Percentiles rank a stretch among this genome's conserved stretches.
Conservation (phyloP, 345 rosid species). For the Rubroshorea leprosula region DNA sequence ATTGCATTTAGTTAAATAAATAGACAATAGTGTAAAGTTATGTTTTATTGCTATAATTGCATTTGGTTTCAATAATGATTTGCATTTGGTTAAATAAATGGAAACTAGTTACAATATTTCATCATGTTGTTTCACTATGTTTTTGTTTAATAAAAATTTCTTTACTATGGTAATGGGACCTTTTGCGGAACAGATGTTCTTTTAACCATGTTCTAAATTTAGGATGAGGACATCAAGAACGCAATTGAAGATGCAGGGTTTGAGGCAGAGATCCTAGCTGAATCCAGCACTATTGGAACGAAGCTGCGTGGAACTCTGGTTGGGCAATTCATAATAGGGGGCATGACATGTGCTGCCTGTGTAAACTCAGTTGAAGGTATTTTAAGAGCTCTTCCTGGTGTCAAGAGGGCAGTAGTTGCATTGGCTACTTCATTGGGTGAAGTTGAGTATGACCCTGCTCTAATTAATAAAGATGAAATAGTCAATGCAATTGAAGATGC, state of each 20-base stretch:
- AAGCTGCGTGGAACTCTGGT: slow-evolving; percentile 38
- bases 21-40: not conserved
- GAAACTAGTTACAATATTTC: not conserved
- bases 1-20: not conserved
- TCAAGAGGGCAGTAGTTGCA: slow-evolving; percentile 73
- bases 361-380: slow-evolving; percentile 83
- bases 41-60: no score
- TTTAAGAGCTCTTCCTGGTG: slow-evolving; percentile 73
- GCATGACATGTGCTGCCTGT: slow-evolving; percentile 93
- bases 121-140: not conserved
- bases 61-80: no score
- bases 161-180: slow-evolving; percentile 14
- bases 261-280: slow-evolving; percentile 82
- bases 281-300: slow-evolving; percentile 37
- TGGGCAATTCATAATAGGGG: slow-evolving; percentile 79
- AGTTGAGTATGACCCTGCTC: slow-evolving; percentile 75
- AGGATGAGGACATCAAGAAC: slow-evolving; percentile 82
- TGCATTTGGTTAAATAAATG: no score
- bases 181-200: slow-evolving; percentile 68
- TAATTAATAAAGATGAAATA: slow-evolving; percentile 64
- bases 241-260: slow-evolving; percentile 99
- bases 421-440: slow-evolving; percentile 81
- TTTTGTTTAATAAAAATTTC: slow-evolving; percentile 2
- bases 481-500: slow-evolving; percentile 83
- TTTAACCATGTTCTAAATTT: slow-evolving; percentile 16